Percentiles rank a stretch among this genome's conserved stretches.
phyloP scores from a whole-genome alignment of 257 asterid genomes.

The Pogostemon cablin region DNA sequence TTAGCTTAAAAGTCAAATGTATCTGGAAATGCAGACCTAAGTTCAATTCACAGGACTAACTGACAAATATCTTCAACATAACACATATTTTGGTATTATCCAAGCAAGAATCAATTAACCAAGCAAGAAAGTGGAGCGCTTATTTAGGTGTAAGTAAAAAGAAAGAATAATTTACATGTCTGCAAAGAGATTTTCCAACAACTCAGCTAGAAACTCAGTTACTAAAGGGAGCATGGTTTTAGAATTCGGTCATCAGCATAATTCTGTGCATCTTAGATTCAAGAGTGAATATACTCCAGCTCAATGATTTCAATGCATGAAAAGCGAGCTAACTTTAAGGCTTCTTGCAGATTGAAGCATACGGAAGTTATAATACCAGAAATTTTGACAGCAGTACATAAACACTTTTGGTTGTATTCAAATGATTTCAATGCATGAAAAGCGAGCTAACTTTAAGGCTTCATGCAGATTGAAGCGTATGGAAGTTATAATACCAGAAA shows the following conservation, averaged over 20 bases:
- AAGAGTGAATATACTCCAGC: not conserved
- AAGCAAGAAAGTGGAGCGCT: slow-evolving; percentile 1
- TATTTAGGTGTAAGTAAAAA: slow-evolving; percentile 8
- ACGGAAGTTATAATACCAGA: slow-evolving; percentile 8
- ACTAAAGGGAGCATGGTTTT: not conserved
- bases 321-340: slow-evolving; percentile 1
- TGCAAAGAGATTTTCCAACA: slow-evolving; percentile 5
- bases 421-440: not conserved
- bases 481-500: slow-evolving; percentile 11
- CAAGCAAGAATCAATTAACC: slow-evolving; percentile 19
- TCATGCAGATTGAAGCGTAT: slow-evolving; percentile 21
- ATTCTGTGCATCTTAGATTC: not conserved
- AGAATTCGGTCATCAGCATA: slow-evolving; percentile 6
- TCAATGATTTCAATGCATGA: slow-evolving; percentile 10
- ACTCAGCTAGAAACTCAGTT: slow-evolving; percentile 6
- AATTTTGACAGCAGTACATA: not conserved
- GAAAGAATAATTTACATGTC: not conserved
- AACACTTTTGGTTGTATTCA: not conserved
- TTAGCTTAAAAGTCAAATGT: slow-evolving; percentile 13
- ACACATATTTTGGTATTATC: not conserved
- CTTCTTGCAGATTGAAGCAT: slow-evolving; percentile 19
- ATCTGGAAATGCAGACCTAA: slow-evolving; percentile 1
- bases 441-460: slow-evolving; percentile 1
- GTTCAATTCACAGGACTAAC: slow-evolving; percentile 15
- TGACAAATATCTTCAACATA: slow-evolving; percentile 5